A percentile compares a stretch with the other conserved stretches of the same genome.
Conservation (phyloP, 495 filamentous ascomycete species). For the Penicillium ochrochloron region DNA sequence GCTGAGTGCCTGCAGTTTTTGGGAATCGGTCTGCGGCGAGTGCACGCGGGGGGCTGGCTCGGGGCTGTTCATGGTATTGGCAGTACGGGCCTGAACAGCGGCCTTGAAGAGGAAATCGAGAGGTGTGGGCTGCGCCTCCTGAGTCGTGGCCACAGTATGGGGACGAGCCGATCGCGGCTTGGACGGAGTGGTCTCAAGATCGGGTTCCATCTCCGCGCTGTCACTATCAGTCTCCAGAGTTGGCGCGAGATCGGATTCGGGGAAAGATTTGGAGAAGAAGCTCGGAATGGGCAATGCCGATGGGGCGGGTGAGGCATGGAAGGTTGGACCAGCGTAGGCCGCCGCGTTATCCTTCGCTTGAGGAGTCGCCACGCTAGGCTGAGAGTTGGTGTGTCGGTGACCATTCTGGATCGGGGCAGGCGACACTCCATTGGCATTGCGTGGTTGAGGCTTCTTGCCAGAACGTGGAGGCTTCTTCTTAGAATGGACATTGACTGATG, state of each 20-base stretch:
- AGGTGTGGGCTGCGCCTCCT: constrained; percentile 67
- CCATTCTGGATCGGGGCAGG: constrained; percentile 29
- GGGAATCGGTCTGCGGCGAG: constrained; percentile 46
- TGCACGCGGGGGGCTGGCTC: constrained; percentile 44
- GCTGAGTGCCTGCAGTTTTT: constrained; percentile 28
- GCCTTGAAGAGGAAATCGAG: constrained; percentile 89
- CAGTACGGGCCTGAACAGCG: constrained; percentile 66
- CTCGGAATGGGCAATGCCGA: constrained; percentile 92
- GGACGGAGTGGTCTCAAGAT: constrained; percentile 47
- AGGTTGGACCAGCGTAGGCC: constrained; percentile 91
- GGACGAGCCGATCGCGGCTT: constrained; percentile 40
- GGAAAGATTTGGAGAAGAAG: constrained; percentile 83
- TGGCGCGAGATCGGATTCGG: constrained; percentile 54
- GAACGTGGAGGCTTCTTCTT: constrained; percentile 49
- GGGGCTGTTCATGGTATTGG: constrained; percentile 46
- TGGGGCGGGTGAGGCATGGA: constrained; percentile 92
- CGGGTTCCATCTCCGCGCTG: constrained; percentile 38
- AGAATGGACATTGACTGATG: constrained; percentile 36
- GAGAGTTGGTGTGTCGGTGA: constrained; percentile 40
- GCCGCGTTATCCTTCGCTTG: constrained; percentile 48
- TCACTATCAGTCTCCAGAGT: constrained; percentile 47
- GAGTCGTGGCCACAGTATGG: constrained; percentile 27
- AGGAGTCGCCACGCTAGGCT: constrained; percentile 49
- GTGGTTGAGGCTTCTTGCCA: constrained; percentile 43
- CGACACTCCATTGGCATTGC: constrained; percentile 30